Evolutionary conservation across 306 rosid species (phyloP).

Genomic region (Citrullus colocynthis): DNA sequence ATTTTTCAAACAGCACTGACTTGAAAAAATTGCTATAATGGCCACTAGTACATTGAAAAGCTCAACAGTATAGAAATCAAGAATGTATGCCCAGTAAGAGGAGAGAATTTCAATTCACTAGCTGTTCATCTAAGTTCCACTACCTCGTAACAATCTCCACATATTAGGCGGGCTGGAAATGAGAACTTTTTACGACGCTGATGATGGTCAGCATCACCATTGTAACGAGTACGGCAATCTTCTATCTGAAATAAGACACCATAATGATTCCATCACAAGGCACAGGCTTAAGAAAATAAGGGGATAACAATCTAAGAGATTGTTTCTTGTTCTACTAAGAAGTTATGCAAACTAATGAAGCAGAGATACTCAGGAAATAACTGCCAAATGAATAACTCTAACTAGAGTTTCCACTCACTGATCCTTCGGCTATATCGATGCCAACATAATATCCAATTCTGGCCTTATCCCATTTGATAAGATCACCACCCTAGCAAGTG

Average conservation of each 20-base stretch:
- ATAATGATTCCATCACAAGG: not conserved
- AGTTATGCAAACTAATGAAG: not conserved
- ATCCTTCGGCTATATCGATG: slow-evolving; percentile 91
- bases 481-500: slow-evolving; percentile 84
- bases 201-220: slow-evolving; percentile 94
- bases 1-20: not conserved
- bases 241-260: slow-evolving; percentile 48
- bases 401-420: slow-evolving; percentile 38
- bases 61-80: not conserved
- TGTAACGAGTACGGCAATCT: slow-evolving; percentile 93
- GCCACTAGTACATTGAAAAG: not conserved
- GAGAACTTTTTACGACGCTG: slow-evolving; percentile 80
- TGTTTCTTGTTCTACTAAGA: not conserved
- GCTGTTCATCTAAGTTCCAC: not conserved
- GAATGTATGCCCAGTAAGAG: not conserved
- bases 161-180: slow-evolving; percentile 90
- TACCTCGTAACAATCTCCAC: slow-evolving; percentile 97
- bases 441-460: slow-evolving; percentile 95
- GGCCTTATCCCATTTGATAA: slow-evolving; percentile 98
- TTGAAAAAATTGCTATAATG: not conserved
- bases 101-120: not conserved
- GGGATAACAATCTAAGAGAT: not conserved
- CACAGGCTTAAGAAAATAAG: not conserved
- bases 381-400: slow-evolving; percentile 3
- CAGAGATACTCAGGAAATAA: not conserved